phyloP scores from a whole-genome alignment of 129 eudicot species.

The Pittosporum tobira region DNA sequence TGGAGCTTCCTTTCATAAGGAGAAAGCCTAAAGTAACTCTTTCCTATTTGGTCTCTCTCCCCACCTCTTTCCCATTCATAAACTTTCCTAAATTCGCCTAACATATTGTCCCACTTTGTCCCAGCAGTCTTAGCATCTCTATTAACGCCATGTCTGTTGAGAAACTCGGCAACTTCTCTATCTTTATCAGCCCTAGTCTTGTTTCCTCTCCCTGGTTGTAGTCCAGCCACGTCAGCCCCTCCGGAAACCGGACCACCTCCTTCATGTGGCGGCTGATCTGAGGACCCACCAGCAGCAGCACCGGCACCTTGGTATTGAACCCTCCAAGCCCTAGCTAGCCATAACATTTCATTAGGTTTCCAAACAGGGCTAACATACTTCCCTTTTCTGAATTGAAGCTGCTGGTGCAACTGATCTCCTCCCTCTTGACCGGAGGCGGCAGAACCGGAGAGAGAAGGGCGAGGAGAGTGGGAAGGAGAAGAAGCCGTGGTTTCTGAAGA shows the following conservation, averaged over 20 bases:
- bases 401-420: slow-evolving; percentile 21
- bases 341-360: slow-evolving; percentile 73
- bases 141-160: slow-evolving; percentile 52
- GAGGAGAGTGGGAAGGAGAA: slow-evolving; percentile 46
- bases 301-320: slow-evolving; percentile 53
- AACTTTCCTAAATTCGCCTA: slow-evolving; percentile 76
- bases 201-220: slow-evolving; percentile 31
- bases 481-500: slow-evolving; percentile 23
- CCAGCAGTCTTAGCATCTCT: slow-evolving; percentile 80
- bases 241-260: no score
- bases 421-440: slow-evolving; percentile 21
- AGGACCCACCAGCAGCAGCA: slow-evolving; percentile 12
- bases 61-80: slow-evolving; percentile 75
- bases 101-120: slow-evolving; percentile 84
- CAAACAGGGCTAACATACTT: slow-evolving; percentile 78
- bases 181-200: slow-evolving; percentile 77
- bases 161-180: slow-evolving; percentile 54
- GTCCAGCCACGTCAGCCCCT: slow-evolving; percentile 3
- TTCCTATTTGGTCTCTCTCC: slow-evolving; percentile 58
- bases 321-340: slow-evolving; percentile 77
- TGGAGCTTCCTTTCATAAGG: slow-evolving; percentile 54
- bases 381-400: slow-evolving; percentile 59
- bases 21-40: slow-evolving; percentile 65
- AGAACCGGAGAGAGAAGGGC: slow-evolving; percentile 34
- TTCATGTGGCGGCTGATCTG: slow-evolving; percentile 5